Evolutionary conservation across 768 basidiomycete species (phyloP), one percentile per base, ranked within the genome.

Genomic region (Agaricus blazei): DNA sequence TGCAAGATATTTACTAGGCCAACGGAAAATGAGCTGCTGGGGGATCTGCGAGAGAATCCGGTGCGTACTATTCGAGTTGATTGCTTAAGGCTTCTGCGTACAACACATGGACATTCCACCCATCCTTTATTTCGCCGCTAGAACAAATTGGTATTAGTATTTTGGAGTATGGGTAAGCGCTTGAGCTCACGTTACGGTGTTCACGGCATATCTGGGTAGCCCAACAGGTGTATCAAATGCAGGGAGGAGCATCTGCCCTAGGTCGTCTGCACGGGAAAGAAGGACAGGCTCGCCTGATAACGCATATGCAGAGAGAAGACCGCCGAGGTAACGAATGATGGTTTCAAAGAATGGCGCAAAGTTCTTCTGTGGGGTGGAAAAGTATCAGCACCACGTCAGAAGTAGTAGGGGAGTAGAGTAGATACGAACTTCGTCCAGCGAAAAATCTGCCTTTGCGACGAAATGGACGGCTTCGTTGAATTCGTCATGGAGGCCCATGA

Each of bases 301-400:
- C 1, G 90, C 84, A 59, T 92, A 87, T 0, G 90, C 88, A 8
- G 86, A 87, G 4, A 93, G 73, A 3, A 93, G 74, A 3, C 93
- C 93, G 1, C 93, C 93, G 2, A 95, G 76, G 60, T 93, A 85
- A 23, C 92, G 84, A 51, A 93, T 93, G 49, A 85, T 83, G 0
- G 89, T 91, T 73, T 93, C 87, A 56, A 88, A 88, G 66, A 87
- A 87, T 1, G 81, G 83, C 0, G 65, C 73, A 66, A 68, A 72
- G 37, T 67, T 63, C 56, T 38, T 47, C 70, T 67, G 26, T 2
- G 4, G 14, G 34, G 34, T 34, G 34, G 19, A 34, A 34, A 11
- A 34, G 11, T 34, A 11, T 34, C 5, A 6, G 34, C 34, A 11
- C 34, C 11, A 8, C 11, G 34, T 34, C 34, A 23, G 9, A 19